phyloP scores from a whole-genome alignment of 768 basidiomycete species.

The Boletus tylopilopsis region DNA sequence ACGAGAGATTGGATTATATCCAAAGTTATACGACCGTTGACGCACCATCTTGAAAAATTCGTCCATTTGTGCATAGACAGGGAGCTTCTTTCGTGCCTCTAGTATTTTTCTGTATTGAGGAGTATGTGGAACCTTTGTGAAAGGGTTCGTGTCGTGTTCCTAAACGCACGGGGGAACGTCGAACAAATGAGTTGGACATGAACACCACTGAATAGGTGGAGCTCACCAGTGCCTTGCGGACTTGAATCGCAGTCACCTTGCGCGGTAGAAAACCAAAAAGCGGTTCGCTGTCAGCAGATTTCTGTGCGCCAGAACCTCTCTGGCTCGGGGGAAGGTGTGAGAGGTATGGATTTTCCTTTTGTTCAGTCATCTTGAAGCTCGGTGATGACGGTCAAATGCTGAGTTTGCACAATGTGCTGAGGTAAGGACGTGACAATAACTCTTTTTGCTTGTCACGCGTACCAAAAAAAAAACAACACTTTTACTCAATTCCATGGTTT shows the following conservation, averaged over 20 bases:
- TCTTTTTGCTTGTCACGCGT: background rate
- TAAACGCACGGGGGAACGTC: conserved; percentile 27
- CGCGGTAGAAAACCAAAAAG: conserved; percentile 73
- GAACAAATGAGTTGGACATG: background rate
- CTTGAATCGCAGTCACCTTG: conserved; percentile 61
- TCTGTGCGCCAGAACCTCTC: conserved; percentile 18
- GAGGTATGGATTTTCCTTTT: conserved; percentile 52
- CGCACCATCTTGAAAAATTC: conserved; percentile 88
- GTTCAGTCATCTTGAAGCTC: conserved; percentile 9
- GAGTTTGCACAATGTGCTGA: conserved; percentile 7
- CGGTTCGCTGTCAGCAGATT: conserved; percentile 45
- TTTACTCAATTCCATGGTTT: too few species aligned
- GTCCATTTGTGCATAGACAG: conserved; percentile 89
- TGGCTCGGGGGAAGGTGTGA: conserved; percentile 38
- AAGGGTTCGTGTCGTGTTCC: conserved; percentile 84
- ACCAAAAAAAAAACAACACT: background rate
- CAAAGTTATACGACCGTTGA: conserved; percentile 10
- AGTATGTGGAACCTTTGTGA: conserved; percentile 77
- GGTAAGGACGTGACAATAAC: conserved; percentile 9
- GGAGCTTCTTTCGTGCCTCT: conserved; percentile 79
- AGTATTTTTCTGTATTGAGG: conserved; percentile 84
- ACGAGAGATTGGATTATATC: background rate
- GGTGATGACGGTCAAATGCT: conserved; percentile 2
- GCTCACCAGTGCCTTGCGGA: conserved; percentile 67
- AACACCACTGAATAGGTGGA: background rate